These are phyloP conservation scores for Aristolochia californica DNA, from an alignment of 164 flowering plant genomes.

Conservation along the genomic window DNA sequence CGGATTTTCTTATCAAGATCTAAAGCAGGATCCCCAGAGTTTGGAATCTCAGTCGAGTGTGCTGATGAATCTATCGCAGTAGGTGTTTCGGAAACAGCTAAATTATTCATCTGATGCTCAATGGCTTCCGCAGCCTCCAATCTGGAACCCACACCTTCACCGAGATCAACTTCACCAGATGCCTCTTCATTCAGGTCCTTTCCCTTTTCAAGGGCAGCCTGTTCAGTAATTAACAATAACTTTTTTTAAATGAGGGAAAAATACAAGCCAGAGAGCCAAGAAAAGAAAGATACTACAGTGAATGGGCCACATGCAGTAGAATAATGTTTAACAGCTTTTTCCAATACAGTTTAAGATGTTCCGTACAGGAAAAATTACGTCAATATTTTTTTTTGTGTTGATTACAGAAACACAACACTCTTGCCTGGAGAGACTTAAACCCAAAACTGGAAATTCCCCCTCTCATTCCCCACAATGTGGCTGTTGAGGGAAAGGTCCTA, in stretches of 20 bases:
- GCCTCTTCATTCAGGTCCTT: constrained; percentile 20
- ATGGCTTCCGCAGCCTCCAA: constrained; percentile 36
- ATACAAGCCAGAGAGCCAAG: neutral
- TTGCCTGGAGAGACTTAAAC: too few species aligned
- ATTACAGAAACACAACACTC: too few species aligned
- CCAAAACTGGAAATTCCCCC: too few species aligned
- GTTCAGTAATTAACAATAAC: constrained; percentile 6
- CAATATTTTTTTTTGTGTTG: too few species aligned
- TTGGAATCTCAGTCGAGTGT: constrained; percentile 26
- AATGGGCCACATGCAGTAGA: neutral
- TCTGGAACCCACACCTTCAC: constrained; percentile 21
- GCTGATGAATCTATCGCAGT: constrained; percentile 14
- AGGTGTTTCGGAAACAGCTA: constrained; percentile 41
- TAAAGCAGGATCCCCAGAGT: constrained; percentile 25
- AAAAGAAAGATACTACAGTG: neutral
- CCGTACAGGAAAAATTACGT: too few species aligned
- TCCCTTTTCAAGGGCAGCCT: constrained; percentile 74
- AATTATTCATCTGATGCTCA: constrained; percentile 44
- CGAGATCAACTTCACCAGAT: constrained; percentile 18
- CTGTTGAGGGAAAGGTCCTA: too few species aligned
- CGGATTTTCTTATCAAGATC: constrained; percentile 80
- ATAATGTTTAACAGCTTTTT: too few species aligned
- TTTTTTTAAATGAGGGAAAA: neutral
- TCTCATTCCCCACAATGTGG: too few species aligned
- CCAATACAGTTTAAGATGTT: too few species aligned